Evolutionary conservation across 2,329 filamentous ascomycete genomes (phyloP).

Genomic region (Aspergillus brasiliensis): DNA sequence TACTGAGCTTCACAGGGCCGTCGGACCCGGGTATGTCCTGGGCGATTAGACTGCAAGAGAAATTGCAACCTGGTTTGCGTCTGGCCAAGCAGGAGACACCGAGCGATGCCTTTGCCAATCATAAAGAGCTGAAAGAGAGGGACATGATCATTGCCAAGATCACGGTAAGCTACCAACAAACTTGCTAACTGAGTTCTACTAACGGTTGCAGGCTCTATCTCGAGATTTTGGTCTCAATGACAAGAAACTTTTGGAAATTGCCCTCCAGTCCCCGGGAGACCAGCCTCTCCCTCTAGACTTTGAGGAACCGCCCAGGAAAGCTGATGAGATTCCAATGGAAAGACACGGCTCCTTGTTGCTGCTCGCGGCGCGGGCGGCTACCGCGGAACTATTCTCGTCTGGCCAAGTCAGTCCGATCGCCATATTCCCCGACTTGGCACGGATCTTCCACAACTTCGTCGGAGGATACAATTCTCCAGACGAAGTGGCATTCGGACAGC

Average conservation of each 20-base stretch:
- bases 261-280: conserved; percentile 43
- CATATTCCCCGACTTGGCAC: conserved; percentile 57
- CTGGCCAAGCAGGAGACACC: conserved; percentile 54
- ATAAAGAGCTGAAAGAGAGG: conserved; percentile 53
- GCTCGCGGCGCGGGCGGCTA: conserved; percentile 55
- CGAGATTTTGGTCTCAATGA: conserved; percentile 56
- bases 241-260: conserved; percentile 50
- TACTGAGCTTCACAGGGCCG: conserved; percentile 45
- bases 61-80: conserved; percentile 54
- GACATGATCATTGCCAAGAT: conserved; percentile 61
- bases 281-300: conserved; percentile 51
- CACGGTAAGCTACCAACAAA: conserved; percentile 36
- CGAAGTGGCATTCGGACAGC: conserved; percentile 45
- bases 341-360: conserved; percentile 58
- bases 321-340: conserved; percentile 58
- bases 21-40: conserved; percentile 46
- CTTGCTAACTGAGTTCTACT: not conserved
- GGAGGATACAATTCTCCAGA: conserved; percentile 44
- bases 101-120: conserved; percentile 53
- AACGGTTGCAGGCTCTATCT: conserved; percentile 48
- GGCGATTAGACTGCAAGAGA: conserved; percentile 58
- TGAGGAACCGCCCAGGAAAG: conserved; percentile 56
- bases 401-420: conserved; percentile 43
- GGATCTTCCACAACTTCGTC: conserved; percentile 55
- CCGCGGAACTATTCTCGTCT: conserved; percentile 51